phyloP scores from a whole-genome alignment of 305 asterid species.

The Rubia tinctorum region DNA sequence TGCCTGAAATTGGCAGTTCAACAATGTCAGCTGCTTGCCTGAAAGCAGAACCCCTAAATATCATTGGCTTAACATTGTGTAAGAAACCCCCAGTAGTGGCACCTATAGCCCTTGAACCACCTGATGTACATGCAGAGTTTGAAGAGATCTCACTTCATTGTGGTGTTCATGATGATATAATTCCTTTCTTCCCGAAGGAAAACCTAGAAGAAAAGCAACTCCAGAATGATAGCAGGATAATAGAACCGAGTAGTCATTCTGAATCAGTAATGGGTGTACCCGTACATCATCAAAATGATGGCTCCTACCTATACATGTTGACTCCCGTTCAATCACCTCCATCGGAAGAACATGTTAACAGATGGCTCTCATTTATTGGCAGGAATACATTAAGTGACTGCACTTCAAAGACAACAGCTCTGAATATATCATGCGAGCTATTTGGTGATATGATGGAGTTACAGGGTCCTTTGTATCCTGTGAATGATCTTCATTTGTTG shows the following conservation, averaged over 20 bases:
- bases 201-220: slow-evolving; percentile 32
- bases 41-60: slow-evolving; percentile 37
- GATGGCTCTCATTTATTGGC: slow-evolving; percentile 49
- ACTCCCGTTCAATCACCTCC: slow-evolving; percentile 80
- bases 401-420: slow-evolving; percentile 23
- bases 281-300: slow-evolving; percentile 71
- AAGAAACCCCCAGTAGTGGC: slow-evolving; percentile 61
- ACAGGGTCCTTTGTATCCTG: slow-evolving; percentile 47
- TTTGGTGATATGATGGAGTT: slow-evolving; percentile 38
- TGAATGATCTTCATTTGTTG: slow-evolving; percentile 30
- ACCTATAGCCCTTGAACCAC: slow-evolving; percentile 11
- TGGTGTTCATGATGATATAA: slow-evolving; percentile 34
- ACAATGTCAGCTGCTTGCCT: slow-evolving; percentile 25
- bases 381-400: slow-evolving; percentile 29
- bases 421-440: slow-evolving; percentile 33
- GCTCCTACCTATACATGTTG: slow-evolving; percentile 78
- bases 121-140: slow-evolving; percentile 18
- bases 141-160: slow-evolving; percentile 25
- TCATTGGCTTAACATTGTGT: slow-evolving; percentile 48
- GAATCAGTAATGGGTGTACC: slow-evolving; percentile 63
- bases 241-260: slow-evolving; percentile 28
- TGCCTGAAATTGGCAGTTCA: slow-evolving; percentile 22
- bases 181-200: slow-evolving; percentile 56
- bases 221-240: slow-evolving; percentile 26
- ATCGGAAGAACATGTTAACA: slow-evolving; percentile 49